Percentiles rank a stretch among this genome's conserved stretches.
phyloP scores from a whole-genome alignment of 2,329 filamentous ascomycete genomes.

The Penicillium polonicum region DNA sequence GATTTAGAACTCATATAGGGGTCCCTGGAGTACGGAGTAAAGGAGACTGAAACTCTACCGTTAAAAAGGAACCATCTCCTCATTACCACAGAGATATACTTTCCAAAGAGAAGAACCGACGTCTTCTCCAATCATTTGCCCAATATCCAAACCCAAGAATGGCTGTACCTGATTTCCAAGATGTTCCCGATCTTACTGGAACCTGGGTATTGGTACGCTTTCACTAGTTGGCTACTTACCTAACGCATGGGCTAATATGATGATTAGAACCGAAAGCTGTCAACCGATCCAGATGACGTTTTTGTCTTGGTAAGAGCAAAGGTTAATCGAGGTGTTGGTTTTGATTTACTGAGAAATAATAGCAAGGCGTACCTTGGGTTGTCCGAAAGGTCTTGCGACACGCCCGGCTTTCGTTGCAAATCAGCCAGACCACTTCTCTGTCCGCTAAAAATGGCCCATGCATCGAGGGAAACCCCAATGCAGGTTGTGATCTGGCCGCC shows the following conservation, averaged over 20 bases:
- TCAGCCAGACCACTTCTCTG: conserved; percentile 9
- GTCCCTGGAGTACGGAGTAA: neutral
- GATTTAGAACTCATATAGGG: neutral
- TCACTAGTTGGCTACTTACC: too few relatives aligned
- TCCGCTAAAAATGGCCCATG: neutral
- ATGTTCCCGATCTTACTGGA: conserved; percentile 13
- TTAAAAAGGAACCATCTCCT: neutral
- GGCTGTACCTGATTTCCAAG: conserved; percentile 2
- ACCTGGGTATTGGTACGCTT: conserved; percentile 17
- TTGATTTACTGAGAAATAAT: neutral
- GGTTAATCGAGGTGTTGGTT: neutral
- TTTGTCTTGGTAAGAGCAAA: conserved; percentile 14
- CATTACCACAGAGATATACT: neutral
- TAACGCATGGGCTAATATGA: neutral
- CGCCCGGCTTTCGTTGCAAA: conserved; percentile 16
- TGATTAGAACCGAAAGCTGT: conserved; percentile 19
- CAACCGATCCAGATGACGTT: conserved; percentile 19
- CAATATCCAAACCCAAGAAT: neutral
- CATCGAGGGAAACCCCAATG: neutral
- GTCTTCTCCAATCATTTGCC: neutral
- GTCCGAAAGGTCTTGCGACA: conserved; percentile 14
- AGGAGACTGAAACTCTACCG: neutral
- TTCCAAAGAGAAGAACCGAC: too few relatives aligned
- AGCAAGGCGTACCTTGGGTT: conserved; percentile 24
- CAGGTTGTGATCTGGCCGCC: neutral